A percentile compares a stretch with the other conserved stretches of the same genome.
Conservation (phyloP, 2,329 filamentous ascomycete species). For the Aspergillus clavatus region DNA sequence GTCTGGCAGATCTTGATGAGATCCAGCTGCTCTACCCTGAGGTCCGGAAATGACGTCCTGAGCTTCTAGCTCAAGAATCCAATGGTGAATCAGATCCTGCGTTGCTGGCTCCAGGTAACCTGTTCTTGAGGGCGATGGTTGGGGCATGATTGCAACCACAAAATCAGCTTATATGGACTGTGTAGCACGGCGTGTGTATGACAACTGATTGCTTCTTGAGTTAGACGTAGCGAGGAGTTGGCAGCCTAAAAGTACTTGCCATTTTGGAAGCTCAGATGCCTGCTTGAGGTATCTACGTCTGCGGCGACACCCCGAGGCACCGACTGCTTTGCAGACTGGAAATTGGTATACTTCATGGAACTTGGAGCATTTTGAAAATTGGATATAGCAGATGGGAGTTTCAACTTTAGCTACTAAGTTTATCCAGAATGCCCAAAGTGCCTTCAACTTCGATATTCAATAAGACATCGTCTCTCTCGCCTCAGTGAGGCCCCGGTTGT, state of each 20-base stretch:
- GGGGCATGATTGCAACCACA: neutral
- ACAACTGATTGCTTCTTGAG: neutral
- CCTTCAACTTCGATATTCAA: too few relatives aligned
- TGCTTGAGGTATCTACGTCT: neutral
- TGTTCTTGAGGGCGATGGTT: neutral
- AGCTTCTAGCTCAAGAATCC: neutral
- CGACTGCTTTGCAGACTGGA: neutral
- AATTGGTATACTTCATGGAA: too few relatives aligned
- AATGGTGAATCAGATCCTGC: neutral
- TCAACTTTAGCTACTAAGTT: neutral
- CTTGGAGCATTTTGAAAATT: too few relatives aligned
- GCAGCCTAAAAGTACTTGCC: too few relatives aligned
- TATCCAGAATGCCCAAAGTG: too few relatives aligned
- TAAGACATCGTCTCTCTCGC: neutral
- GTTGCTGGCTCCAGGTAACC: neutral
- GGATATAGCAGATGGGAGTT: neutral
- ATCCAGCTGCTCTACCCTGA: neutral
- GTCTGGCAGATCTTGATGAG: neutral
- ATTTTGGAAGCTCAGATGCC: too few relatives aligned
- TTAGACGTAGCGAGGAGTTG: neutral
- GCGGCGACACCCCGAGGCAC: constrained; percentile 6
- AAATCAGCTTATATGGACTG: neutral
- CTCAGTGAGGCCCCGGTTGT: too few relatives aligned
- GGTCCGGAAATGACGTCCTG: too few relatives aligned
- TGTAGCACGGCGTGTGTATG: neutral